phyloP scores from a whole-genome alignment of 805 yeast species.

The Wickerhamomyces subpelliculosus region DNA sequence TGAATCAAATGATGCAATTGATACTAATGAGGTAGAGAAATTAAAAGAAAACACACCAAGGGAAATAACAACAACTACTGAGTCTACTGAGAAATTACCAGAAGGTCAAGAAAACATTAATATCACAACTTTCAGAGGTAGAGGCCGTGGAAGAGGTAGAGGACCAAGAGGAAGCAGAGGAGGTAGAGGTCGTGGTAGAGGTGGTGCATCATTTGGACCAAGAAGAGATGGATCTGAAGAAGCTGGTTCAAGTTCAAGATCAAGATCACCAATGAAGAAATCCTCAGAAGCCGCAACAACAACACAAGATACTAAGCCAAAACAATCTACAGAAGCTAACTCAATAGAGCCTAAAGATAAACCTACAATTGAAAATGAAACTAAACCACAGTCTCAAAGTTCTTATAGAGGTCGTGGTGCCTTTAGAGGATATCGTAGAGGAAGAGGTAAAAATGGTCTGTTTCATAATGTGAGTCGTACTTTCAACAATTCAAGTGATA shows the following conservation, averaged over 20 bases:
- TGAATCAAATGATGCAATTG: too few species aligned
- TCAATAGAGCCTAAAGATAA: too few species aligned
- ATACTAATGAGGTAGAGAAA: neutral
- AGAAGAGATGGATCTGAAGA: neutral
- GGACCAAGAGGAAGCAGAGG: neutral
- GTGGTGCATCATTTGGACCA: neutral
- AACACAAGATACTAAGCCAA: neutral
- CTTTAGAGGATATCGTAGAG: neutral
- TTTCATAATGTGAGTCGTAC: neutral
- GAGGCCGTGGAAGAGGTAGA: neutral
- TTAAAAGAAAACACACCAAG: too few species aligned
- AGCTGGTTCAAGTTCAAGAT: neutral
- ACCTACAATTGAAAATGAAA: too few species aligned
- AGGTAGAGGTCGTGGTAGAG: conserved; percentile 1
- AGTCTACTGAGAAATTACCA: neutral
- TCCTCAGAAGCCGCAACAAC: neutral
- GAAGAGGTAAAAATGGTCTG: neutral
- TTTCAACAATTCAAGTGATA: neutral
- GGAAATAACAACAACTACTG: too few species aligned
- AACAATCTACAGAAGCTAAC: neutral
- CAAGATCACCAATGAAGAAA: neutral
- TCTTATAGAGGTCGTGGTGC: neutral
- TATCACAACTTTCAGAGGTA: neutral
- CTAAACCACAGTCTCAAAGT: neutral
- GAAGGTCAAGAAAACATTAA: neutral